Evolutionary conservation across 495 filamentous ascomycete species (phyloP), one percentile per base, ranked within the genome.

Genomic region (Podospora comata): DNA sequence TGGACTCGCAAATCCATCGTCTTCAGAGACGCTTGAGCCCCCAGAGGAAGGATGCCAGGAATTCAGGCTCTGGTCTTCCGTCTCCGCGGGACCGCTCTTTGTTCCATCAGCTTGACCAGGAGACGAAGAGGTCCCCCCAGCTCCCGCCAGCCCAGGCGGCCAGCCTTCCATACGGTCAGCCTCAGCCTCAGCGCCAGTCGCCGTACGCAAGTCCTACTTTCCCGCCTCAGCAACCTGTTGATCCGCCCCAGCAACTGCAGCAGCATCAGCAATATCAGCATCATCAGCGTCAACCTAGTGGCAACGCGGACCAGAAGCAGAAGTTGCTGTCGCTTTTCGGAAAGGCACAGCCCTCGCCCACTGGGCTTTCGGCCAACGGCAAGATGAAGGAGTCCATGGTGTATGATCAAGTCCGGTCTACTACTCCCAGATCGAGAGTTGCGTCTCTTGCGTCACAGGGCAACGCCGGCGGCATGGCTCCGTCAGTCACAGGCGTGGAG

Each of bases 321-420:
- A 80, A 86, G 11, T 79, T 94, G 13, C 83, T 93, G 15, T 90
- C 87, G 7, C 83, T 94, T 7, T 92, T 94, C 70, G 85, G 85
- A n/a, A 91, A 91, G 71, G 63, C 53, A 54, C 72, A 74, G 59
- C 57, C 72, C 34, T 79, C 75, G 68, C 80, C 72, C 9, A 68
- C 74, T 23, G 72, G 69, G 11, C 72, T 69, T 61, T 60, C 80
- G 19, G 77, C 83, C 18, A 81, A 88, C 56, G 69, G 70, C 57
- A 79, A 79, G 72, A 73, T 73, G 19, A 78, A 77, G 68, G 78
- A 80, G 19, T 48, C 69, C 1, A 65, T 65, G 6, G 67, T 68
- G n/a, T 80, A 74, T 15, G 81, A 80, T 5, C 73, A 78, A 64
- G 76, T 63, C 74, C 80, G 57, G 66, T 74, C 68, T 70, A 75